Evolutionary conservation across 257 asterid species (phyloP), one percentile per base, ranked within the genome.

Genomic region (Capsicum chinense): DNA sequence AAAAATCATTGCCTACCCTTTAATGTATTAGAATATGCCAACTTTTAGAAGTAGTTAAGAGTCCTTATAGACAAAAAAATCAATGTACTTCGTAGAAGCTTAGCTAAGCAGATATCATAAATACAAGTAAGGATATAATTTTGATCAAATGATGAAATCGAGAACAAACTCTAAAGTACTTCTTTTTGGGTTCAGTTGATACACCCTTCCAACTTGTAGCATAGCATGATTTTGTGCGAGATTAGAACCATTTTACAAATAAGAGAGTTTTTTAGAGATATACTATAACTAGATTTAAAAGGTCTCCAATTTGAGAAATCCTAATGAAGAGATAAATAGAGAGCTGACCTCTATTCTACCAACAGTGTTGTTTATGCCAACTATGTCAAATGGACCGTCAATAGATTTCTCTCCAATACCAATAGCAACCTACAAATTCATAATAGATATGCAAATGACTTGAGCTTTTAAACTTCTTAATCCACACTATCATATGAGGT

Each of bases 321-420:
- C 71, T 26, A 64, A 26, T 2, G 9, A 64, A 64, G 44, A 64
- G 42, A 64, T 62, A 62, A 76, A 76, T 76, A n/a, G 35, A 56
- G 62, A 8, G n/a, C 82, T 80, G 82, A 93, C 98, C 98, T 94
- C 92, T 88, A 95, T 90, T 78, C 99, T 98, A 66, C 99, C 99
- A 80, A 94, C 92, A 16, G 83, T 81, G 63, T 85, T 90, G 87
- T 87, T 90, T 84, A 95, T 84, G 62, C 97, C 98, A 67, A 94
- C 88, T 13, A 80, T 86, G 84, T 95, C 97, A 58, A 95, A 95
- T 66, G 97, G 98, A 85, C 92, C 81, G 84, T 91, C 90, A 63
- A 92, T 95, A 70, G 99, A 97, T 83, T 91, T 95, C 14, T 95
- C 98, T 86, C 99, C 99, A 89, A 95, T 26, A 26, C 33, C 33